Evolutionary conservation across 768 basidiomycete genomes (phyloP), one percentile per base, ranked within the genome.

Genomic region (Leccinum obscurum): DNA sequence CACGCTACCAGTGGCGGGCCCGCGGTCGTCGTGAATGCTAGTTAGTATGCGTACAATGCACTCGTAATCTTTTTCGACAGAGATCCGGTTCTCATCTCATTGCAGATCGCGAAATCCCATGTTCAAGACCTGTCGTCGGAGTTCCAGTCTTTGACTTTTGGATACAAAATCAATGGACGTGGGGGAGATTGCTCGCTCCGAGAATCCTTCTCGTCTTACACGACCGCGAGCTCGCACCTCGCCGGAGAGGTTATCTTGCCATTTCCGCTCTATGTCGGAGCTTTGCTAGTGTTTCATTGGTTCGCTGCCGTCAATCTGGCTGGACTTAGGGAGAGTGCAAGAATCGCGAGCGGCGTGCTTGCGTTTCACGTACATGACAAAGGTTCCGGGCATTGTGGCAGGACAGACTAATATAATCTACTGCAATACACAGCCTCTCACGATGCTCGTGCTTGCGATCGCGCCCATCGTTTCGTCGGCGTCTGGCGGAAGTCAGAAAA

Each of bases 181-280:
- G 32, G 32, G 32, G 32, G 32, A 34, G 32, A 34, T 34, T 34
- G 10, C 32, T 34, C 32, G 32, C 32, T 34, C 32, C 32, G 32
- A 34, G 32, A 34, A 34, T 34, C 32, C 32, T 34, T 34, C 10
- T 34, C 32, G 32, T 34, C 32, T 34, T 34, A 34, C 32, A 34
- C 88, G 3, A 89, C 89, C 0, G 89, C 89, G 0, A 78, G 82
- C 3, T 77, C 83, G 3, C 90, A 91, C 63, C 81, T 91, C 39
- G 77, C 78, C 3, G 87, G 87, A 24, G 89, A 91, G 67, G 80
- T 86, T 1, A 60, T 68, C 3, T 69, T 88, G 8, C 86, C 86
- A 0, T 85, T 89, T 65, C 81, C 85, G 0, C 61, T 76, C 6
- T 83, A 81, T 65, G 77, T 83, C 2, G 80, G 80, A 1, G 77